These are phyloP conservation scores for Bullera alba DNA, from an alignment of 768 basidiomycete species.

Conservation along the genomic window DNA sequence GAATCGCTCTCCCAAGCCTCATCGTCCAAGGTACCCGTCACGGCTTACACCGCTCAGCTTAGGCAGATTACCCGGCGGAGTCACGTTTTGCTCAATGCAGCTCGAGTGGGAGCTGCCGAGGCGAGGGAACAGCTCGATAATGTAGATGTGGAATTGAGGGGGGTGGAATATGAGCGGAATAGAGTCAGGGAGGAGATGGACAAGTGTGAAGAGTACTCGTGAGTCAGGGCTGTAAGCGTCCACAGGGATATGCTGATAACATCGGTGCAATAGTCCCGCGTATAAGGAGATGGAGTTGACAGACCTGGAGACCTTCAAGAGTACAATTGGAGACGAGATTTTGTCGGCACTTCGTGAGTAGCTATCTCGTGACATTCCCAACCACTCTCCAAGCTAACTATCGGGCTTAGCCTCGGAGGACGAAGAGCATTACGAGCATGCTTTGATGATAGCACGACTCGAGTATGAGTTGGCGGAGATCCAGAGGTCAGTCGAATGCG, in stretches of 20 bases:
- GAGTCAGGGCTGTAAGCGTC: conserved; percentile 4
- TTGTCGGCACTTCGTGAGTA: conserved; percentile 22
- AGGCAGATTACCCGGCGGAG: conserved; percentile 19
- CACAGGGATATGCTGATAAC: neutral
- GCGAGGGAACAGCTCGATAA: conserved; percentile 24
- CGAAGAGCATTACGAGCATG: conserved; percentile 23
- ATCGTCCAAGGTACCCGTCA: neutral
- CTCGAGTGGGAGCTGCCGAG: conserved; percentile 17
- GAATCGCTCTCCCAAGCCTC: conserved; percentile 3
- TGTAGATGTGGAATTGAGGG: conserved; percentile 23
- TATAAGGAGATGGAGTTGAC: conserved; percentile 24
- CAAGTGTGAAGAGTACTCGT: conserved; percentile 35
- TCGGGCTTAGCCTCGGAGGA: neutral
- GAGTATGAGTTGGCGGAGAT: conserved; percentile 30
- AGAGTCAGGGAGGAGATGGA: conserved; percentile 33
- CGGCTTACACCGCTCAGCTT: conserved; percentile 19
- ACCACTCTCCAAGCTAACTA: neutral
- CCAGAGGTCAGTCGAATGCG: conserved; percentile 14
- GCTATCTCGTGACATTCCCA: conserved; percentile 1
- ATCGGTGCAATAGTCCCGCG: conserved; percentile 21
- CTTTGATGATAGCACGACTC: conserved; percentile 25
- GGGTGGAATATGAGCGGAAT: conserved; percentile 28
- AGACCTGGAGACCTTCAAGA: conserved; percentile 11
- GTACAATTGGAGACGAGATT: conserved; percentile 1
- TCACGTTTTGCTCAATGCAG: conserved; percentile 33